Evolutionary conservation across 1,139 yeast genomes (phyloP), one percentile per base, ranked within the genome.

Genomic region (Nakaseomyces bracarensis): DNA sequence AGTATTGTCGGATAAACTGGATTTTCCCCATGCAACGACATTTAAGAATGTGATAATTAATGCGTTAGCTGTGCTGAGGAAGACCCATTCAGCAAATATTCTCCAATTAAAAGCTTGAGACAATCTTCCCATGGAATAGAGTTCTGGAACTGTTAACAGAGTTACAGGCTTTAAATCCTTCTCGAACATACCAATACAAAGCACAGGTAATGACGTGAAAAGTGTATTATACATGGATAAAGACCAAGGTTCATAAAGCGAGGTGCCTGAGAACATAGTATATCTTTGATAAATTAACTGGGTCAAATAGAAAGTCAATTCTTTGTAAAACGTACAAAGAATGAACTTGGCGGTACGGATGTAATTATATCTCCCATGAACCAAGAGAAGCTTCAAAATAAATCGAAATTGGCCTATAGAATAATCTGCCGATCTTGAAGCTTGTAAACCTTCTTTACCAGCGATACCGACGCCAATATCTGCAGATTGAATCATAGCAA

Each of bases 401-500:
- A 75, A 91, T 46, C 96, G 70, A 65, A 91, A 91, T 62, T 91
- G 98, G 0, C 95, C 98, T 60, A 91, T 84, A 1, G 98, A 82
- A 60, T 86, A 93, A 63, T 91, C 99, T 0, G 97, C 82, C 0
- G 96, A 75, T 52, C 98, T 70, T 0, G 98, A 96, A 0, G 98
- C 98, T 59, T 91, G 98, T 38, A 91, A 66, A 2, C 98, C 98
- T 66, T 91, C 98, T 53, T 82, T 83, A 38, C 98, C 98, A 1
- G 97, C 89, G 43, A 91, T 91, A 31, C 98, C 98, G 47, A 91
- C 79, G 18, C 99, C 99, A 44, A 91, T 89, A 64, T 91, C 97
- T 0, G 98, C 99, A 57, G 95, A 83, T 66, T 91, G 97, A 49
- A 91, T 91, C 99, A 91, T 91, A 2, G 98, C 97, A 61, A 91